These are phyloP conservation scores for Paecilomyces sp. DNA, from an alignment of 2,329 filamentous ascomycete genomes.

Conservation along the genomic window DNA sequence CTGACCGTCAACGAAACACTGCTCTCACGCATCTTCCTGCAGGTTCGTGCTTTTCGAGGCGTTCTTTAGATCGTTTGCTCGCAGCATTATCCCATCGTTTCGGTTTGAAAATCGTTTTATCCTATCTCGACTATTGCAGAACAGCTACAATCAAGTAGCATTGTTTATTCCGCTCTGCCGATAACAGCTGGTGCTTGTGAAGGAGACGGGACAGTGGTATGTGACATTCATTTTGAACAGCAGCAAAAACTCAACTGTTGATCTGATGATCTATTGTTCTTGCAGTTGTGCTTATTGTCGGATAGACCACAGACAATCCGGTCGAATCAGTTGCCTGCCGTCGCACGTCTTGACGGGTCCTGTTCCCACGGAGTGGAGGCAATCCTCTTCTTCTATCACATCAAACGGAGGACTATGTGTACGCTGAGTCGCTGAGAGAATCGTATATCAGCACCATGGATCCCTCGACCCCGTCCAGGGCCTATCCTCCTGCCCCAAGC, in stretches of 20 bases:
- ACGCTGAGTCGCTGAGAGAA: background rate
- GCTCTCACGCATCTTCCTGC: background rate
- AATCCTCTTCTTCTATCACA: background rate
- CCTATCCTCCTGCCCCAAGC: constrained; percentile 19
- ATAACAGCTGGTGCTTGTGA: background rate
- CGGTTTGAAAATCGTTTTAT: background rate
- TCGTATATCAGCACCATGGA: background rate
- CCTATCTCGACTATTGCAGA: background rate
- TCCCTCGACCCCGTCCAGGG: constrained; percentile 13
- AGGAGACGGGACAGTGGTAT: background rate
- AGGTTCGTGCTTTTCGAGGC: background rate
- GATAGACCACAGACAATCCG: background rate
- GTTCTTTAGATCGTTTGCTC: background rate
- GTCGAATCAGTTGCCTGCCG: background rate
- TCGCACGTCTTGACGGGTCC: background rate
- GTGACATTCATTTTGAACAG: background rate
- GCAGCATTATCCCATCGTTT: background rate
- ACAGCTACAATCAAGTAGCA: background rate
- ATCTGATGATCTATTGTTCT: background rate
- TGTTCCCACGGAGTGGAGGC: background rate
- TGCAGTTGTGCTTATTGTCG: background rate
- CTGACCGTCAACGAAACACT: constrained; percentile 1
- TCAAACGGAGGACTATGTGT: background rate
- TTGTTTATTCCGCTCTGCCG: background rate
- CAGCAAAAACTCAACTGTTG: background rate